Evolutionary conservation across 2,329 filamentous ascomycete species (phyloP).

Genomic region (Phyllosticta citrichinensis): DNA sequence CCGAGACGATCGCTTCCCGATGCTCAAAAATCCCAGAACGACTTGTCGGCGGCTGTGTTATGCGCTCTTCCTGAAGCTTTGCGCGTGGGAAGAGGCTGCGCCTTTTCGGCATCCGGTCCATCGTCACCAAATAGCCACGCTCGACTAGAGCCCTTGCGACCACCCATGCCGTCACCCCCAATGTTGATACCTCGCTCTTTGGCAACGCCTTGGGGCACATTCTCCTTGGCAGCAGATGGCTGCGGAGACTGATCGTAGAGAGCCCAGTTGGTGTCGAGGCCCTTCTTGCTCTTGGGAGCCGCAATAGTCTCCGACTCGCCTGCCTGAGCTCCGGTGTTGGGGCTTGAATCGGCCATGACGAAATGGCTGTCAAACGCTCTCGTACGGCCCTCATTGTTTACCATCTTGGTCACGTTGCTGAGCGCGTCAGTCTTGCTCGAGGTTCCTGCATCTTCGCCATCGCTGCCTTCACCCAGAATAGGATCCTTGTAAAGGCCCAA

Average conservation of each 20-base stretch:
- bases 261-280: slow-evolving; percentile 52
- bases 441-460: slow-evolving; percentile 38
- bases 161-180: slow-evolving; percentile 32
- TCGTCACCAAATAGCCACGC: slow-evolving; percentile 36
- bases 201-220: slow-evolving; percentile 9
- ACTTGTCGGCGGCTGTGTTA: slow-evolving; percentile 9
- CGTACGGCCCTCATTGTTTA: slow-evolving; percentile 61
- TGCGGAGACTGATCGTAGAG: slow-evolving; percentile 23
- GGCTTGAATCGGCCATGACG: slow-evolving; percentile 59
- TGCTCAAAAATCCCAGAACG: slow-evolving; percentile 23
- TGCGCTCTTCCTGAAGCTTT: slow-evolving; percentile 10
- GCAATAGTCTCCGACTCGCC: slow-evolving; percentile 22
- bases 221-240: slow-evolving; percentile 15
- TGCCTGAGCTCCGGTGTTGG: slow-evolving; percentile 31
- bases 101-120: slow-evolving; percentile 14
- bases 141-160: slow-evolving; percentile 22
- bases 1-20: too few species aligned
- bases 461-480: slow-evolving; percentile 39
- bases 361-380: slow-evolving; percentile 76
- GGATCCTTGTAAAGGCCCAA: slow-evolving; percentile 69
- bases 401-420: slow-evolving; percentile 59
- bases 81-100: slow-evolving; percentile 9
- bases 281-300: slow-evolving; percentile 23
- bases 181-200: slow-evolving; percentile 28
- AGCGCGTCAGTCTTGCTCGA: slow-evolving; percentile 36